phyloP scores from a whole-genome alignment of 495 filamentous ascomycete genomes.

The Xylaria bambusicola region DNA sequence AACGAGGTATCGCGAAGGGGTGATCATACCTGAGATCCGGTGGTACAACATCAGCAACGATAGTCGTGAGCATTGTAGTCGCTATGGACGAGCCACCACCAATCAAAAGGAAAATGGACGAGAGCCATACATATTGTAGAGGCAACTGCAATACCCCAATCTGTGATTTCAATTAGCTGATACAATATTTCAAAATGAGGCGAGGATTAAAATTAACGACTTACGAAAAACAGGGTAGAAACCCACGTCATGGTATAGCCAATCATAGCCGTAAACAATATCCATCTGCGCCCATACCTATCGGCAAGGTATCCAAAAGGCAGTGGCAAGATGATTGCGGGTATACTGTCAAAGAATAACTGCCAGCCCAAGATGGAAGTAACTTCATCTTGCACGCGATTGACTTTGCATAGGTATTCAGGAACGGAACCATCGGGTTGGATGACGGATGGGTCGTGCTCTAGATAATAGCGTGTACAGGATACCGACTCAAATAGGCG shows the following conservation, averaged over 20 bases:
- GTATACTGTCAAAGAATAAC: conserved; percentile 1
- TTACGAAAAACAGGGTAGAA: not conserved
- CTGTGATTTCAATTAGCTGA: not conserved
- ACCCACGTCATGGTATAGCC: not conserved
- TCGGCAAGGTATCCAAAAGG: conserved; percentile 2
- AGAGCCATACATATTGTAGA: not conserved
- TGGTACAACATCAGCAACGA: not conserved
- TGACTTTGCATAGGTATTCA: not conserved
- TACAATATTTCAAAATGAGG: not conserved
- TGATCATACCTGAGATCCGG: not conserved
- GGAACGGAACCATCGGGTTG: not conserved
- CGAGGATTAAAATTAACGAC: not conserved
- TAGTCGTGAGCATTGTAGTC: not conserved
- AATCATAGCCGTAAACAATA: not conserved
- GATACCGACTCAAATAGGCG: not conserved
- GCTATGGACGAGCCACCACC: not conserved
- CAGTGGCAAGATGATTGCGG: not conserved
- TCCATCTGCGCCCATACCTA: not conserved
- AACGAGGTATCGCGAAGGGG: not conserved
- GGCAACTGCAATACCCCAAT: not conserved
- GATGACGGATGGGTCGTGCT: not conserved
- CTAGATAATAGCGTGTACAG: not conserved
- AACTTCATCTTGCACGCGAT: not conserved
- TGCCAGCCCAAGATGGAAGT: not conserved
- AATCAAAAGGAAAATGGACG: not conserved